Base-by-base conservation (phyloP, 1,139 yeast species). In the Entelexis paramagnoliae region DNA sequence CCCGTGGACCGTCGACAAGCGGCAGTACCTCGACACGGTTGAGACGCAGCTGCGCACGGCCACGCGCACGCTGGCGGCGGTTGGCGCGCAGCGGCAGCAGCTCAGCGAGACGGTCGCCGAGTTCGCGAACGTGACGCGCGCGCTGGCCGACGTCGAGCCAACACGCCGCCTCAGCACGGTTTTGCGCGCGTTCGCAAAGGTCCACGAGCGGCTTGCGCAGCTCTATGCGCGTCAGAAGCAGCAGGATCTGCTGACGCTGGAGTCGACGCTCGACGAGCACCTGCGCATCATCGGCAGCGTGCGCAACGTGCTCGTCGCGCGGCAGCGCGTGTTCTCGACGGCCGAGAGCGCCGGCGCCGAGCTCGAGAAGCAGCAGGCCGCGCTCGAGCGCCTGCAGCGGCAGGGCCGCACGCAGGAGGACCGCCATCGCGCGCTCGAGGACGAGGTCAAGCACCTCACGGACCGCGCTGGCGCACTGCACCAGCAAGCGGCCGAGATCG, bases 191-290 rank as follows among this genome's bases (percentile, higher is more conserved):
- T 88, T 89, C 64, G 80, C 91, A 38, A 80, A 79, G 35, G 78
- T 86, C 9, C 93, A 89, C 63, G 61, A 71, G 43, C 77, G 85
- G 57, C 75, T 89, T 40, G 80, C 79, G 59, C 94, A 86, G 51
- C 73, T 87, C 51, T 72, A 87, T 53, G 89, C 83, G 58, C 77
- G 96, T 53, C 79, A 84, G 55, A 83, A 89, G 56, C 67, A 85
- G 64, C 96, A 88, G 65, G 97, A 91, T 61, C 80, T 88, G 61
- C 69, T 91, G 57, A 87, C 96, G 0, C 70, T 91, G 49, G 95
- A 96, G 1, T 78, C 85, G 39, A 86, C 95, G 0, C 72, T 91
- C 38, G 96, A 89, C 63, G 97, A 89, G 64, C 89, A 91, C 64
- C 72, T 82, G 51, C 75, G 97, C 48, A 72, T 83, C 19, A 78